Evolutionary conservation across 495 filamentous ascomycete genomes (phyloP).

Genomic region (Hypoxylon intermedium): DNA sequence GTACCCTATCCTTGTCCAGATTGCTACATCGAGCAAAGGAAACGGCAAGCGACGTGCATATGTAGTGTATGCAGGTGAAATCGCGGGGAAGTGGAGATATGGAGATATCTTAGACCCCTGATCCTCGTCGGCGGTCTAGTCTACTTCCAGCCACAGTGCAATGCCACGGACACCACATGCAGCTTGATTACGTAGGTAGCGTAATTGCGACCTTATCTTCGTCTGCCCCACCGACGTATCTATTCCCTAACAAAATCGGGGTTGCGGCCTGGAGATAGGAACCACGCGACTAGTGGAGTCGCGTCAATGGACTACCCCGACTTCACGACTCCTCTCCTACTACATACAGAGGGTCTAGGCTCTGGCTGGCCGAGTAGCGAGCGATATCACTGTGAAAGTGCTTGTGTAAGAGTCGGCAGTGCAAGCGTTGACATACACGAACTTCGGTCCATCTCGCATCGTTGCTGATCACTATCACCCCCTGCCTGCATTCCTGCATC

Average conservation of each 20-base stretch:
- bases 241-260: no score
- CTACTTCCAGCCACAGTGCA: constrained; percentile 4
- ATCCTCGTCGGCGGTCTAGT: not conserved
- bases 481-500: constrained; percentile 1
- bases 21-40: constrained; percentile 9
- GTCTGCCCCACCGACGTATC: no score
- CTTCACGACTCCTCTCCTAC: constrained; percentile 16
- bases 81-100: constrained; percentile 28
- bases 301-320: constrained; percentile 16
- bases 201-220: no score
- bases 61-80: not conserved
- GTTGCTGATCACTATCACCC: constrained; percentile 6
- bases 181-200: not conserved
- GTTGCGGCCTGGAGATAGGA: not conserved
- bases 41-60: constrained; percentile 32
- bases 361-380: no score
- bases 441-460: constrained; percentile 2
- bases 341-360: not conserved
- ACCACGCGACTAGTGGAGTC: constrained; percentile 20
- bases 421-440: constrained; percentile 5
- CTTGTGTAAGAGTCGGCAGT: not conserved
- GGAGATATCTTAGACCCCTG: not conserved
- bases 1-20: no score
- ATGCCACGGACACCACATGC: not conserved
- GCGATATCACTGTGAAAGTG: not conserved